Conservation (phyloP, 768 basidiomycete species). For the Mycena albidolilacea region DNA sequence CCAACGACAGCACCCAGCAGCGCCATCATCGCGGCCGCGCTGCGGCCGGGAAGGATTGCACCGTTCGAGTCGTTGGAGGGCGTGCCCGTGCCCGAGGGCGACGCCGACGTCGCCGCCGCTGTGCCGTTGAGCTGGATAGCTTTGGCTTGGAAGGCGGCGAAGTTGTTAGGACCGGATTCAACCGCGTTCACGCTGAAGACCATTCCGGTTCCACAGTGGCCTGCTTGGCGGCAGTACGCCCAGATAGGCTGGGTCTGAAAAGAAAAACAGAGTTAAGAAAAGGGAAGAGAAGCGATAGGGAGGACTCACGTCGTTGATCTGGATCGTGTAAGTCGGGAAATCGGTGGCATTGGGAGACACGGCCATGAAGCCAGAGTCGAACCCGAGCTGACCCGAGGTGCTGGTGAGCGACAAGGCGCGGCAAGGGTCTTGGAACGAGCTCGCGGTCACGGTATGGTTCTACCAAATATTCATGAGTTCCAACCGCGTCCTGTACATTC, state of each 20-base stretch:
- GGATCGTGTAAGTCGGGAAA: constrained; percentile 69
- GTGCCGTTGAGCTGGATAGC: constrained; percentile 64
- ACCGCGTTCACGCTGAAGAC: constrained; percentile 71
- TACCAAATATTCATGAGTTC: too few relatives aligned
- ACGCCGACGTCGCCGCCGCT: constrained; percentile 36
- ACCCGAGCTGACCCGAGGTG: constrained; percentile 58
- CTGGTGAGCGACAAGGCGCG: constrained; percentile 58
- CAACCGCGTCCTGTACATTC: too few relatives aligned
- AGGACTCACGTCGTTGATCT: constrained; percentile 65
- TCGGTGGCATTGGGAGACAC: constrained; percentile 57
- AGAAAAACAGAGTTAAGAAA: too few relatives aligned
- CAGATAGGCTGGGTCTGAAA: constrained; percentile 58
- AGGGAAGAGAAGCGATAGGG: too few relatives aligned
- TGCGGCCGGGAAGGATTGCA: constrained; percentile 37
- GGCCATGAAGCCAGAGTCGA: constrained; percentile 67
- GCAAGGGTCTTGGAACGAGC: constrained; percentile 60
- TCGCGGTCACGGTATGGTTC: constrained; percentile 66
- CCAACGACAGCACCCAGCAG: constrained; percentile 42
- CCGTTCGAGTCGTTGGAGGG: constrained; percentile 28
- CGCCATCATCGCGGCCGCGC: constrained; percentile 46
- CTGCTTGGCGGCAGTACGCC: constrained; percentile 66
- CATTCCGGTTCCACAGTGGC: constrained; percentile 73
- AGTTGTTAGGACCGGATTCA: constrained; percentile 65
- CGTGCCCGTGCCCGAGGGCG: constrained; percentile 26
- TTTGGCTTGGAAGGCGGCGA: constrained; percentile 64